Percentiles rank a stretch among this genome's conserved stretches.
Evolutionary conservation across 169 alveolate species (phyloP).

Genomic region (Plasmodium gallinaceum): DNA sequence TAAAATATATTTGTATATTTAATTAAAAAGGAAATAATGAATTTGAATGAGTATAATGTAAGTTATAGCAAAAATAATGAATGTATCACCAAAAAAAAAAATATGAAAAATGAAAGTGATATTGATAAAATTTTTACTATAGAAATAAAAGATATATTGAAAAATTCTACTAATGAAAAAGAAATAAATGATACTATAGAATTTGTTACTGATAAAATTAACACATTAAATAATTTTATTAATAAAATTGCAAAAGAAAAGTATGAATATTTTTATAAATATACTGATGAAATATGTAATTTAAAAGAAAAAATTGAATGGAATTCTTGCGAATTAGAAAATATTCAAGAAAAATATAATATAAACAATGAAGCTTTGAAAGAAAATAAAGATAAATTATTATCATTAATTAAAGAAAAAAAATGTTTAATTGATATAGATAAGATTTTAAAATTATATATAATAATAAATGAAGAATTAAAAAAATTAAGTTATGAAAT

Average conservation of each 20-base stretch:
- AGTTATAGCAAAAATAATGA: conserved; percentile 10
- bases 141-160: conserved; percentile 44
- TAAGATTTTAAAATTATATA: conserved; percentile 37
- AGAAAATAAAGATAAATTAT: conserved; percentile 11
- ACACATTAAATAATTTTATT: conserved; percentile 46
- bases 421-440: conserved; percentile 71
- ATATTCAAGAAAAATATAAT: conserved; percentile 16
- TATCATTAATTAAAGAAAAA: conserved; percentile 42
- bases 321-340: conserved; percentile 21
- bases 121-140: conserved; percentile 31
- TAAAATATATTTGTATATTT: not conserved
- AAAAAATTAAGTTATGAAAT: conserved; percentile 32
- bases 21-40: not conserved
- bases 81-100: not conserved
- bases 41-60: not conserved
- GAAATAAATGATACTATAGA: conserved; percentile 49
- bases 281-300: conserved; percentile 38
- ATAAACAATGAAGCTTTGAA: conserved; percentile 30
- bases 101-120: not conserved
- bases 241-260: conserved; percentile 50
- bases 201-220: conserved; percentile 40
- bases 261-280: conserved; percentile 66
- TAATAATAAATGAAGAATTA: conserved; percentile 25
- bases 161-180: conserved; percentile 41
- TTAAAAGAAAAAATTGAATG: conserved; percentile 17